phyloP scores from a whole-genome alignment of 2,329 filamentous ascomycete species.

The Trichophyton mentagrophytes region DNA sequence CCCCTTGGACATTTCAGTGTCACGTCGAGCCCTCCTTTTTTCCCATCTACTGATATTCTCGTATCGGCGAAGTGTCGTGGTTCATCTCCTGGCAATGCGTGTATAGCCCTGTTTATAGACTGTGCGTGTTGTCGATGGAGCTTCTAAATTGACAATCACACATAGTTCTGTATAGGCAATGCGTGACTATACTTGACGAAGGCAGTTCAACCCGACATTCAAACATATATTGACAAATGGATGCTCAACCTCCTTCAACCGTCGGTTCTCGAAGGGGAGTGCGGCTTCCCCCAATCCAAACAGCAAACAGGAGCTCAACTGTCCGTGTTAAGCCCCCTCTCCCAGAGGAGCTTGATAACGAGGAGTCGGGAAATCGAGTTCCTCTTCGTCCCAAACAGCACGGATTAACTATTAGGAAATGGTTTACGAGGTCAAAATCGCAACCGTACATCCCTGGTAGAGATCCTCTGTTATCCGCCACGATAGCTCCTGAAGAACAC shows the following conservation, averaged over 20 bases:
- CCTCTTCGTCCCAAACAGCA: conserved; percentile 27
- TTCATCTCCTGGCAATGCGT: background rate
- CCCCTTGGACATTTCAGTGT: background rate
- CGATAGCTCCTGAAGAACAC: conserved; percentile 18
- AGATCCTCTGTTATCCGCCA: conserved; percentile 23
- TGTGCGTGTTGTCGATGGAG: background rate
- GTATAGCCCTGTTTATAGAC: background rate
- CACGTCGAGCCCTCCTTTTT: background rate
- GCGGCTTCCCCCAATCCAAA: conserved; percentile 26
- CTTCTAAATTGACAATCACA: background rate
- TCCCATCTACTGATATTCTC: background rate
- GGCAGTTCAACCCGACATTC: background rate
- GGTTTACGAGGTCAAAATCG: conserved; percentile 28
- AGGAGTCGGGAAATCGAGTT: conserved; percentile 18
- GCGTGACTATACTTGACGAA: background rate
- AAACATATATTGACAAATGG: conserved; percentile 5
- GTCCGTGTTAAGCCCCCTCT: conserved; percentile 12
- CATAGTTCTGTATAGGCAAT: background rate
- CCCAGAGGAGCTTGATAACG: conserved; percentile 21
- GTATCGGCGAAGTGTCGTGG: background rate
- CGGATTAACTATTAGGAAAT: conserved; percentile 25
- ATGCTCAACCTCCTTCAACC: conserved; percentile 15
- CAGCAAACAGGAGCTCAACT: conserved; percentile 16
- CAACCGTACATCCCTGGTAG: conserved; percentile 17
- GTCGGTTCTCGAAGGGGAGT: conserved; percentile 28